Evolutionary conservation across 2,329 filamentous ascomycete genomes (phyloP).

Genomic region (Phialocephala subalpina): DNA sequence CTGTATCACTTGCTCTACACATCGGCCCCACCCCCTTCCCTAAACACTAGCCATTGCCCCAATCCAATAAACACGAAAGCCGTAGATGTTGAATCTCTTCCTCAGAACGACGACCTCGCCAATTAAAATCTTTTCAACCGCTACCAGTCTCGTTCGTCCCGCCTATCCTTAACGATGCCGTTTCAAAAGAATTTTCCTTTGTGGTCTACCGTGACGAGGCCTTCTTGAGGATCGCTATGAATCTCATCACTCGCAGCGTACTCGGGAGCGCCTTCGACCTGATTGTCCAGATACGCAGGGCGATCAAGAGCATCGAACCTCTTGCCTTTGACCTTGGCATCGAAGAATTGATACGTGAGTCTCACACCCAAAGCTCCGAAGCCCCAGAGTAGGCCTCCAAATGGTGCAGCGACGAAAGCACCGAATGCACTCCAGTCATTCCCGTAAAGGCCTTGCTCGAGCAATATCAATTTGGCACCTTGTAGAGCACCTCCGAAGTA

Average conservation of each 20-base stretch:
- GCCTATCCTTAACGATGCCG: background rate
- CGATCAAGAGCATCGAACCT: conserved; percentile 74
- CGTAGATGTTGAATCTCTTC: background rate
- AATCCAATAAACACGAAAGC: background rate
- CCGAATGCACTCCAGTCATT: conserved; percentile 85
- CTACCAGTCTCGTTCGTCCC: background rate
- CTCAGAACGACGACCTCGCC: background rate
- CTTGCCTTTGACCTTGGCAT: conserved; percentile 64
- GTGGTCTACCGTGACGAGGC: conserved; percentile 39
- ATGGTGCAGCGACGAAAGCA: conserved; percentile 80
- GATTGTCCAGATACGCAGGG: conserved; percentile 46
- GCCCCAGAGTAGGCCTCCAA: conserved; percentile 78
- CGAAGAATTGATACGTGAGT: conserved; percentile 63
- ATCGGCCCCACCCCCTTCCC: no score
- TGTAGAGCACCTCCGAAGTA: conserved; percentile 74
- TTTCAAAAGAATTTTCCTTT: conserved; percentile 44
- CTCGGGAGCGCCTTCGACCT: conserved; percentile 42
- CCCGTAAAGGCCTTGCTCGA: conserved; percentile 77
- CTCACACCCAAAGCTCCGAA: conserved; percentile 68
- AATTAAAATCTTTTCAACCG: background rate
- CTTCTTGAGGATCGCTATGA: conserved; percentile 30
- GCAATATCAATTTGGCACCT: conserved; percentile 73
- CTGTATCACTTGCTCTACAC: no score
- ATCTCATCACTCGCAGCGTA: conserved; percentile 37
- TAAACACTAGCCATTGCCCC: no score